Percentiles rank a stretch among this genome's conserved stretches.
Evolutionary conservation across 1,139 yeast species (phyloP).

Genomic region (Blastobotrys indianensis): DNA sequence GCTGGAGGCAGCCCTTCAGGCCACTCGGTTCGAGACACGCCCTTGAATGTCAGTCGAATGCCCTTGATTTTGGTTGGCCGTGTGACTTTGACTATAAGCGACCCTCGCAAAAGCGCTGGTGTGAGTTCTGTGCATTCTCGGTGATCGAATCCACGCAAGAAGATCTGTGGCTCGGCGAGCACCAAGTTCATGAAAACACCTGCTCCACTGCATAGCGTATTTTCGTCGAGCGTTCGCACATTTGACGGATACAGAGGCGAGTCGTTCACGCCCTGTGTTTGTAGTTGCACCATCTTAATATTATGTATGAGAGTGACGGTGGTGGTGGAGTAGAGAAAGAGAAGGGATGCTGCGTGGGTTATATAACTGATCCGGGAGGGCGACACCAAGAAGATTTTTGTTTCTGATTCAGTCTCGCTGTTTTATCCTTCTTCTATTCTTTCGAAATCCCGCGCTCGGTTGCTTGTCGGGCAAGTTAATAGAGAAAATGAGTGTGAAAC

Average conservation of each 20-base stretch:
- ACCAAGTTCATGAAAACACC: slow-evolving; percentile 11
- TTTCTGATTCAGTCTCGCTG: no score
- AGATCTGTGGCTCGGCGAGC: slow-evolving; percentile 74
- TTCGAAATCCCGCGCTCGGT: no score
- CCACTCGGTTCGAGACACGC: slow-evolving; percentile 85
- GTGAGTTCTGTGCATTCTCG: slow-evolving; percentile 63
- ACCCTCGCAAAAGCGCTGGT: slow-evolving; percentile 81
- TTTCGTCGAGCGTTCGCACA: not conserved
- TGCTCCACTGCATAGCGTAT: slow-evolving; percentile 1
- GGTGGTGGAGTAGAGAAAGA: no score
- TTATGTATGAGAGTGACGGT: not conserved
- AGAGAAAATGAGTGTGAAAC: no score
- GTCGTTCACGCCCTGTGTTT: slow-evolving; percentile 7
- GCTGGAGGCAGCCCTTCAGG: slow-evolving; percentile 98
- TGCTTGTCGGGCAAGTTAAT: no score
- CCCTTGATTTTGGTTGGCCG: slow-evolving; percentile 73
- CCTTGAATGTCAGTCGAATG: slow-evolving; percentile 62
- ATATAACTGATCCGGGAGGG: no score
- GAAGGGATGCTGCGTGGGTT: no score
- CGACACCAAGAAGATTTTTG: no score
- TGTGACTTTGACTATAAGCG: slow-evolving; percentile 60
- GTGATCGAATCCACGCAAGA: slow-evolving; percentile 73
- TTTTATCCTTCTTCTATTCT: no score
- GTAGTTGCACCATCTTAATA: slow-evolving; percentile 10
- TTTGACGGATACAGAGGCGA: slow-evolving; percentile 9